Evolutionary conservation across 2,329 filamentous ascomycete species (phyloP).

Genomic region (Septoria petroselini): DNA sequence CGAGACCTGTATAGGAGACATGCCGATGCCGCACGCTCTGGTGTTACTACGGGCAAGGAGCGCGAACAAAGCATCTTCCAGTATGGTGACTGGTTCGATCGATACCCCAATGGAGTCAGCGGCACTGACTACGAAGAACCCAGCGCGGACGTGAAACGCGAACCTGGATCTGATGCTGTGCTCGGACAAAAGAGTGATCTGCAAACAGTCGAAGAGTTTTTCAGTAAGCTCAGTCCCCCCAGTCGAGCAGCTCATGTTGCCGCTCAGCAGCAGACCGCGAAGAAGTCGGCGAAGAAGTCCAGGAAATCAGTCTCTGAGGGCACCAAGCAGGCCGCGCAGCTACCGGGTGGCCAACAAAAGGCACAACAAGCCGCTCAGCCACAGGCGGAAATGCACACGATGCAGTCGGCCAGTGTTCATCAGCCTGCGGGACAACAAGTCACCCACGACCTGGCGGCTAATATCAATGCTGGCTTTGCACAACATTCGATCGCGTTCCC

Average conservation of each 20-base stretch:
- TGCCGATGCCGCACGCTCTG: constrained; percentile 73
- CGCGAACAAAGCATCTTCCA: constrained; percentile 71
- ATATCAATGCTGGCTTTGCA: constrained; percentile 30
- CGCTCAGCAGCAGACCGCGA: constrained; percentile 34
- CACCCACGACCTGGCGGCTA: constrained; percentile 26
- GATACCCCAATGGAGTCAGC: constrained; percentile 88
- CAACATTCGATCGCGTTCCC: constrained; percentile 49
- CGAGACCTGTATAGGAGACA: constrained; percentile 84
- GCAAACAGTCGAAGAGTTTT: constrained; percentile 93
- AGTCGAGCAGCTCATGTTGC: constrained; percentile 37
- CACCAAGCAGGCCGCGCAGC: constrained; percentile 17
- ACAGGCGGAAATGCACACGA: constrained; percentile 26
- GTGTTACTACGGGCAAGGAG: constrained; percentile 46
- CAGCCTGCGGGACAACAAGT: constrained; percentile 19
- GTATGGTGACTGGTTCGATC: constrained; percentile 96
- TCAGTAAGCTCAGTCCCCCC: constrained; percentile 71
- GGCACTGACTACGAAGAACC: constrained; percentile 80
- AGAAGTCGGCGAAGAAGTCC: constrained; percentile 32
- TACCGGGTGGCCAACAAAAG: constrained; percentile 23
- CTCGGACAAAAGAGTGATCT: constrained; percentile 84
- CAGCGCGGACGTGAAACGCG: constrained; percentile 60
- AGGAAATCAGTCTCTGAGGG: constrained; percentile 33
- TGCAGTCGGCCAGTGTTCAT: background rate
- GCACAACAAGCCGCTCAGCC: constrained; percentile 22
- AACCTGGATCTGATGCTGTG: constrained; percentile 80